phyloP scores from a whole-genome alignment of 2,329 filamentous ascomycete species.

The Colletotrichum viniferum region DNA sequence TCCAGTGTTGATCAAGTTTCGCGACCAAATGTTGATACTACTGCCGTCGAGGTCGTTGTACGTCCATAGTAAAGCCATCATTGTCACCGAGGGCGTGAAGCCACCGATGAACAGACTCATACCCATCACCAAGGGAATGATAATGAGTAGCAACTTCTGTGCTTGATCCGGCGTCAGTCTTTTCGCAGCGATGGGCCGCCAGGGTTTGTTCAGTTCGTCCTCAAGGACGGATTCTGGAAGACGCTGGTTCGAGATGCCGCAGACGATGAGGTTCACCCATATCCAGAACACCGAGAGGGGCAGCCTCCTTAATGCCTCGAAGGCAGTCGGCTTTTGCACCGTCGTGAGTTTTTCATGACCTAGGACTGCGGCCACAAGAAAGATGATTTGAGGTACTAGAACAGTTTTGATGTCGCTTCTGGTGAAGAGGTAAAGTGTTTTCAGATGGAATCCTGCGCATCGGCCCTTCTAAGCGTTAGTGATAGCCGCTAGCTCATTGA shows the following conservation, averaged over 20 bases:
- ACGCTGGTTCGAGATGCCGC: constrained; percentile 33
- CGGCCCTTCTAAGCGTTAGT: neutral
- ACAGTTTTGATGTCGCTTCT: constrained; percentile 37
- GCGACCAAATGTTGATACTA: constrained; percentile 21
- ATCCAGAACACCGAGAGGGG: constrained; percentile 23
- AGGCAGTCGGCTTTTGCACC: neutral
- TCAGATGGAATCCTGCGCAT: constrained; percentile 14
- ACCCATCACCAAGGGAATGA: constrained; percentile 24
- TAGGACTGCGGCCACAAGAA: constrained; percentile 22
- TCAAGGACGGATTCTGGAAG: constrained; percentile 26
- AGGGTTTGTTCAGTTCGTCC: constrained; percentile 35
- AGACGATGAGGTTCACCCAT: constrained; percentile 32
- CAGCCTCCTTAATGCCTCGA: neutral
- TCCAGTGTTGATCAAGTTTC: constrained; percentile 30
- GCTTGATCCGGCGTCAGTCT: constrained; percentile 28
- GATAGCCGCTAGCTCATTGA: accelerated
- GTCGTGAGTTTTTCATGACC: neutral
- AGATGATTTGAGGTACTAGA: constrained; percentile 32
- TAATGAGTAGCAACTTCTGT: constrained; percentile 25
- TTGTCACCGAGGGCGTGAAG: constrained; percentile 22
- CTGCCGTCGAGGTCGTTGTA: constrained; percentile 35
- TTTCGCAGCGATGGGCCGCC: constrained; percentile 30
- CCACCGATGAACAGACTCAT: constrained; percentile 19
- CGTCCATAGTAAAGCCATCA: constrained; percentile 31
- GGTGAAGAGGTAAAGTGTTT: constrained; percentile 32